phyloP scores from a whole-genome alignment of 169 alveolate genomes.

The Plasmodium billcollinsi region DNA sequence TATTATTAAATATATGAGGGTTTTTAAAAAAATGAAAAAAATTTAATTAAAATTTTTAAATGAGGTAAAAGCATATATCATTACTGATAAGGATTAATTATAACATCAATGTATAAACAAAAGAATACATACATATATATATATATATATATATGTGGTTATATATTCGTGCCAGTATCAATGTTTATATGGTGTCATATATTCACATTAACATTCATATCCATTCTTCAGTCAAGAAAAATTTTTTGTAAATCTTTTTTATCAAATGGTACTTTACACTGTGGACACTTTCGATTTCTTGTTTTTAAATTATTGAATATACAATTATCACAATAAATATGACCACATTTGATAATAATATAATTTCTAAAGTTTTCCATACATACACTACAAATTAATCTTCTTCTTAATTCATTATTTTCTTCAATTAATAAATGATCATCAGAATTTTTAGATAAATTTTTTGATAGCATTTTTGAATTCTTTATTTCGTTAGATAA shows the following conservation, averaged over 20 bases:
- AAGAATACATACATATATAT: not conserved
- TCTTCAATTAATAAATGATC: conserved; percentile 77
- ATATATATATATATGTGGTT: not conserved
- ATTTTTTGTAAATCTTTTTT: conserved; percentile 83
- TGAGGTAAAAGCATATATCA: not conserved
- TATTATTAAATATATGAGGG: not conserved
- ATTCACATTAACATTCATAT: not conserved
- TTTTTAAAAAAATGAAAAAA: not conserved
- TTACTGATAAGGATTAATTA: too few relatives aligned
- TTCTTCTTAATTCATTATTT: conserved; percentile 81
- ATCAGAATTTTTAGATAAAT: conserved; percentile 3
- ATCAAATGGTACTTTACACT: conserved; percentile 86
- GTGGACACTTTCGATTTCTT: conserved; percentile 87
- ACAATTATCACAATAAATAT: conserved; percentile 86
- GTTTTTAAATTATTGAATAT: conserved; percentile 78
- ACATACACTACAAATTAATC: conserved; percentile 88
- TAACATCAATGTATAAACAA: too few relatives aligned
- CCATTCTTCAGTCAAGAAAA: conserved; percentile 24
- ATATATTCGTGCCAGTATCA: not conserved
- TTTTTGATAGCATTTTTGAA: not conserved
- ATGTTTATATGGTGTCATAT: too few relatives aligned
- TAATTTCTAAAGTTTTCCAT: conserved; percentile 87
- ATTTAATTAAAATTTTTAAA: not conserved
- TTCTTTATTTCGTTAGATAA: not conserved
- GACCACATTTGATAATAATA: conserved; percentile 87